These are phyloP conservation scores for Mortierella sp. DNA, from an alignment of 371 early-diverging fungal species.

Conservation along the genomic window DNA sequence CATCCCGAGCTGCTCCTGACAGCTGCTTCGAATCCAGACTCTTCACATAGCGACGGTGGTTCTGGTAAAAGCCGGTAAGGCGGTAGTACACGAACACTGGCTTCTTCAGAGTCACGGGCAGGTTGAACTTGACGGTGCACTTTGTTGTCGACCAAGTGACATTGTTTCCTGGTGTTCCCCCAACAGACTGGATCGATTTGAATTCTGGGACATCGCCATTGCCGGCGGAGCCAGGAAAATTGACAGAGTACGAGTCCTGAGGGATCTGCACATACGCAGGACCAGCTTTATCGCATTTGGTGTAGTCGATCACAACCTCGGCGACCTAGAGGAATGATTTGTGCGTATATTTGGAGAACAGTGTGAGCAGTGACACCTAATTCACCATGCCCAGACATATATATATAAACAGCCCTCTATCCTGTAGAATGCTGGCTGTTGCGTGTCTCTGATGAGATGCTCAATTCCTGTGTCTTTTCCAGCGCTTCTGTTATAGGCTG, in stretches of 20 bases:
- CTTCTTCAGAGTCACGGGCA: constrained; percentile 73
- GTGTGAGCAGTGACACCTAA: constrained; percentile 6
- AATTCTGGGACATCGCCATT: constrained; percentile 45
- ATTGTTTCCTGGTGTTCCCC: constrained; percentile 8
- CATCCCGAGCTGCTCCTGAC: constrained; percentile 66
- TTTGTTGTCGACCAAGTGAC: constrained; percentile 48
- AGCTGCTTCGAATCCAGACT: constrained; percentile 89
- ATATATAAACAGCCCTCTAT: no score
- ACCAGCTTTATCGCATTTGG: constrained; percentile 71
- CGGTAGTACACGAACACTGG: constrained; percentile 95
- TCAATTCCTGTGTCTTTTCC: no score
- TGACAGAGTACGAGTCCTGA: constrained; percentile 49
- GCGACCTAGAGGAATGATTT: constrained; percentile 58
- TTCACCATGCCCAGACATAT: neutral
- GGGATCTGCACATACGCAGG: constrained; percentile 32
- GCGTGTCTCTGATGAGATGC: no score
- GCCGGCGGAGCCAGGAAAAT: constrained; percentile 43
- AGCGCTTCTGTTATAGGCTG: no score
- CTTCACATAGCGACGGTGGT: constrained; percentile 96
- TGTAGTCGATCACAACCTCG: constrained; percentile 93
- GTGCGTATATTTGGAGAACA: neutral
- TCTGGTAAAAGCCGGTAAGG: constrained; percentile 98
- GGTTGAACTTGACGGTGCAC: constrained; percentile 83
- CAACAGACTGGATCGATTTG: constrained; percentile 16
- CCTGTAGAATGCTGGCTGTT: no score